Evolutionary conservation across 225 moss, liverwort and hornwort species (phyloP).

Genomic region (Pseudoscleropodium purum): DNA sequence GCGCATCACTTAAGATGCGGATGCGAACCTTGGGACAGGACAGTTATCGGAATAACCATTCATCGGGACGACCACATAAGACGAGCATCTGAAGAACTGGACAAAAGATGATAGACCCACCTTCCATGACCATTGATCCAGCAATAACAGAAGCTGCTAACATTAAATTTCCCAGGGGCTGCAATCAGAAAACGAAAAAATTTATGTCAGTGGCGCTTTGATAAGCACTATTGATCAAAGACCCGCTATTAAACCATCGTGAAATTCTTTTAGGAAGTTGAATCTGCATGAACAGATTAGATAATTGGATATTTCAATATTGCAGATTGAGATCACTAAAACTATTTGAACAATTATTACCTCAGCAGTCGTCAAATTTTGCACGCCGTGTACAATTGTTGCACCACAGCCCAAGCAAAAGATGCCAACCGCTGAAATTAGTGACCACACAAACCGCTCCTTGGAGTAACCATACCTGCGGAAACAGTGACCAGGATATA

Average conservation of each 20-base stretch:
- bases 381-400: constrained; percentile 93
- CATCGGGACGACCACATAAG: background rate
- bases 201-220: background rate
- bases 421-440: constrained; percentile 99
- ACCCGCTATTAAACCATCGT: background rate
- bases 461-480: constrained; percentile 89
- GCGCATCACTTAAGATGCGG: background rate
- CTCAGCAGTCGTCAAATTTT: constrained; percentile 84
- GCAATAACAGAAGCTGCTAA: constrained; percentile 75
- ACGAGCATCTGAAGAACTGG: background rate
- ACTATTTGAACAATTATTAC: constrained; percentile 15
- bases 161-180: constrained; percentile 68
- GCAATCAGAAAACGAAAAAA: constrained; percentile 15
- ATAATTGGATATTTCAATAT: background rate
- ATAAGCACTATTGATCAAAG: background rate
- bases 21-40: background rate
- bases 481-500: constrained; percentile 8
- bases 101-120: constrained; percentile 24
- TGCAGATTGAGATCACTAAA: background rate
- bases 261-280: background rate
- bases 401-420: constrained; percentile 99
- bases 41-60: background rate
- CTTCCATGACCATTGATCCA: constrained; percentile 93
- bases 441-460: constrained; percentile 98
- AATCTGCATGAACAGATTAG: background rate